Evolutionary conservation across 2,329 filamentous ascomycete species (phyloP), one percentile per base, ranked within the genome.

Genomic region (Neoascochyta sp.): DNA sequence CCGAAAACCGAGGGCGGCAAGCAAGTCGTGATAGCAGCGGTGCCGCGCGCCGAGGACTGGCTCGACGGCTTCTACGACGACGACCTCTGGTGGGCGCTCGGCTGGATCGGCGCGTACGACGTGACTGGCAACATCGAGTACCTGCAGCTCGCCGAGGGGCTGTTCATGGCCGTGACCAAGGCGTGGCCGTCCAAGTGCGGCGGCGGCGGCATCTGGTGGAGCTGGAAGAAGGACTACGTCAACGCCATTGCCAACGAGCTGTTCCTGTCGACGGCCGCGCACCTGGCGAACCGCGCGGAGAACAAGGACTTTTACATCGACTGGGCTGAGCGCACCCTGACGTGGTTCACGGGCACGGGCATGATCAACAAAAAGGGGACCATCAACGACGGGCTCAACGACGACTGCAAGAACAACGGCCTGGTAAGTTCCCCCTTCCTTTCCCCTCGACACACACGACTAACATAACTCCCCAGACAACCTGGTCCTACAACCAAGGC

Each of bases 401-500:
- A 54, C 14, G 70, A 63, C 24, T 81, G 77, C 57, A 54, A 67
- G 19, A 73, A 74, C 47, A 76, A 76, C 33, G 65, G 67, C 21
- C 59, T 54, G 4, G 49, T 53, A 32, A 34, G 47, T 27, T 1
- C 6, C 15, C n/a, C 13, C 14, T 9, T 16, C 4, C 19, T 17
- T 9, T 9, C 11, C 10, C 4, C 4, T 4, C 2, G 5, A 19
- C 26, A 19, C 10, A 25, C 16, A 15, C 18, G 17, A 15, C 32
- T 32, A 16, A 30, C n/a, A 3, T 20, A n/a, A n/a, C n/a, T n/a
- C n/a, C n/a, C 8, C 32, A 63, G 13, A 52, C 47, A 5, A 54
- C 63, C 8, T 78, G 68, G 64, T 67, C 69, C 0, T 79, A 79
- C 54, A 78, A 78, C 44, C 77, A 81, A 53, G 78, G 78, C 7